Percentiles rank a stretch among this genome's conserved stretches.
Conservation (phyloP, 2,329 filamentous ascomycete genomes). For the Scytalidium lignicola region DNA sequence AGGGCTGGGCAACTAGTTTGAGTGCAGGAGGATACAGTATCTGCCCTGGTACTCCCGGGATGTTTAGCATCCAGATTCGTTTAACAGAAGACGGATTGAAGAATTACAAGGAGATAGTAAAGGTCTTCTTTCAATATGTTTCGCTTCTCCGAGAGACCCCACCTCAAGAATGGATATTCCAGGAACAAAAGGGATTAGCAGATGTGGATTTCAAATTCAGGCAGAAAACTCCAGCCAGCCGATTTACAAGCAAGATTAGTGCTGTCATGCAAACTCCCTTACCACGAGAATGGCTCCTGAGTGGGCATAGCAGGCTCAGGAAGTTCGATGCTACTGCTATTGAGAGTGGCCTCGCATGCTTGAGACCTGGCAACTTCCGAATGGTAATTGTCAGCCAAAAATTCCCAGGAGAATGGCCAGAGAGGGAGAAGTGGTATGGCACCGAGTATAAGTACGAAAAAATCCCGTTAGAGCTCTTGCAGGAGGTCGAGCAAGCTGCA, state of each 20-base stretch:
- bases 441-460: conserved; percentile 85
- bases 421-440: conserved; percentile 95
- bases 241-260: conserved; percentile 81
- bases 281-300: conserved; percentile 82
- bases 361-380: conserved; percentile 86
- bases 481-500: conserved; percentile 62
- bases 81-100: conserved; percentile 57
- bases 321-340: conserved; percentile 79
- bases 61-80: conserved; percentile 61
- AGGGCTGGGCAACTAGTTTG: conserved; percentile 66
- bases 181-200: conserved; percentile 84
- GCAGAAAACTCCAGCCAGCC: conserved; percentile 84
- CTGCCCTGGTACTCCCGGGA: conserved; percentile 57
- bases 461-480: conserved; percentile 70
- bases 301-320: conserved; percentile 68
- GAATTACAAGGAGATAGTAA: conserved; percentile 60
- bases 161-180: conserved; percentile 88
- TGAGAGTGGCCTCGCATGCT: conserved; percentile 62
- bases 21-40: conserved; percentile 59
- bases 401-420: conserved; percentile 76
- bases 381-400: conserved; percentile 78
- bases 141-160: conserved; percentile 74
- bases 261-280: conserved; percentile 88
- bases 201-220: conserved; percentile 95
- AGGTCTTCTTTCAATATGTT: conserved; percentile 74